Evolutionary conservation across 2,329 filamentous ascomycete species (phyloP).

Genomic region (Alternaria dauci): DNA sequence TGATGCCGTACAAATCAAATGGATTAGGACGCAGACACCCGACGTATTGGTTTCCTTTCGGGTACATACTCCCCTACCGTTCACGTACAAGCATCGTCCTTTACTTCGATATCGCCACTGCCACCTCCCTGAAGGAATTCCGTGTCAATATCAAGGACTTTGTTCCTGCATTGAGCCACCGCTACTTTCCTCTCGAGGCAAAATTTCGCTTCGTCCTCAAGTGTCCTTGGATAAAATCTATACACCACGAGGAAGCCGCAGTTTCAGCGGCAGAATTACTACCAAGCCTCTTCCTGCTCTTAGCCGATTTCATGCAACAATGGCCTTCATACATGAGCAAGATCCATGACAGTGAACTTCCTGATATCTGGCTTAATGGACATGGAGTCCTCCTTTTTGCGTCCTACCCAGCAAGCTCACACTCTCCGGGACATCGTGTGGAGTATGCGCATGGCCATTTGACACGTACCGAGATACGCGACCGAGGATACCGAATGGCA

Average conservation of each 20-base stretch:
- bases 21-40: too few species aligned
- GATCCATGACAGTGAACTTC: accelerated
- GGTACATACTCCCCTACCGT: too few species aligned
- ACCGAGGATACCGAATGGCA: background rate
- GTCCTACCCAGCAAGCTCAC: background rate
- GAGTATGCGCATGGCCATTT: background rate
- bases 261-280: background rate
- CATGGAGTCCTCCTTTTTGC: background rate
- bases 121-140: background rate
- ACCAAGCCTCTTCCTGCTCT: background rate
- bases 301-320: background rate
- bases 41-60: too few species aligned
- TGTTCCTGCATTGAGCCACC: accelerated
- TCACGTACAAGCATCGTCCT: too few species aligned
- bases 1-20: too few species aligned
- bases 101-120: background rate
- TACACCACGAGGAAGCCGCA: background rate
- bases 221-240: background rate
- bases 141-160: background rate
- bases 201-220: background rate
- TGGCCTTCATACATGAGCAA: background rate
- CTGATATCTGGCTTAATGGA: background rate
- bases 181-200: too few species aligned
- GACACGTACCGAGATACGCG: background rate
- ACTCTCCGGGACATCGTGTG: background rate